These are phyloP conservation scores for Solanum arcanum DNA, from an alignment of 257 asterid species.

Conservation along the genomic window DNA sequence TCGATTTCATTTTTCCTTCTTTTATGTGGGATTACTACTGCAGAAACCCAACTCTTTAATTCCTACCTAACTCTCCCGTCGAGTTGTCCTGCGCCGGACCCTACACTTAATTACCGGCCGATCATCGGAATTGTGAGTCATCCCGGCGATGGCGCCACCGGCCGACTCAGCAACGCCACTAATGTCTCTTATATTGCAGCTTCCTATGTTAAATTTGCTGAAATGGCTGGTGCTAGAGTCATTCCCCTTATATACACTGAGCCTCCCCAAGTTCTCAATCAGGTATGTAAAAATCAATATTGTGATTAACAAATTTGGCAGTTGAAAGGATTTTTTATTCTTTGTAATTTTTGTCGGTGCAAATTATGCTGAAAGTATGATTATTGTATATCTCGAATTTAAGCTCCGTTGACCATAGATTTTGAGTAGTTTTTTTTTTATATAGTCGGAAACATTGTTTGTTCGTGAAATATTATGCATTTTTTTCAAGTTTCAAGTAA, in stretches of 20 bases:
- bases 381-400: background rate
- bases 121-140: constrained; percentile 79
- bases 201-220: constrained; percentile 84
- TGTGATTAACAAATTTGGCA: too few species aligned
- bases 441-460: too few species aligned
- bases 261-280: constrained; percentile 38
- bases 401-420: background rate
- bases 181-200: constrained; percentile 82
- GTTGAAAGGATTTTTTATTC: too few species aligned
- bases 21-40: background rate
- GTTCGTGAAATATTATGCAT: too few species aligned
- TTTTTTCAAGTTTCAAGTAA: background rate
- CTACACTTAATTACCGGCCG: constrained; percentile 61
- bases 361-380: background rate
- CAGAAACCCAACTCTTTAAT: background rate
- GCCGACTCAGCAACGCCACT: constrained; percentile 58
- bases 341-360: too few species aligned
- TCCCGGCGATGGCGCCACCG: constrained; percentile 94
- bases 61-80: background rate
- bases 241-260: constrained; percentile 77
- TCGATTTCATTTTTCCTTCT: background rate
- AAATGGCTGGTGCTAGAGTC: constrained; percentile 87
- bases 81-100: constrained; percentile 39
- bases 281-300: constrained; percentile 10
- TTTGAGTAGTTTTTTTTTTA: background rate